Evolutionary conservation across 2,329 filamentous ascomycete genomes (phyloP).

Genomic region (Phyllosticta paracitricarpa): DNA sequence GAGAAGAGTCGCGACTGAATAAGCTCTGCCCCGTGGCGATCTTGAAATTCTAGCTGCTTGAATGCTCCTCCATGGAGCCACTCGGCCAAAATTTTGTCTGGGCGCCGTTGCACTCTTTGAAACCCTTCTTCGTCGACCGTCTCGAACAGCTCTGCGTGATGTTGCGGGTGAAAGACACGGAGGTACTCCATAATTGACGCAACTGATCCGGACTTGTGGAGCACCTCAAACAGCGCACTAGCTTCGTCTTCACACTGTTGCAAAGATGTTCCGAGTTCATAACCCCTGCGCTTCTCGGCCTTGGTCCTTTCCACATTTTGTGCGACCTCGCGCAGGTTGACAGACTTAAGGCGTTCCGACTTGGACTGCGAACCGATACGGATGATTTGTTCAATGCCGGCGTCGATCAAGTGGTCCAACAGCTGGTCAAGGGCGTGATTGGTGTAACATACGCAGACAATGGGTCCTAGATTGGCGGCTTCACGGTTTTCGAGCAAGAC

Average conservation of each 20-base stretch:
- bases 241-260: constrained; percentile 14
- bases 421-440: constrained; percentile 50
- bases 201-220: constrained; percentile 1
- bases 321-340: constrained; percentile 37
- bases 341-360: constrained; percentile 39
- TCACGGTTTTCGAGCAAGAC: constrained; percentile 38
- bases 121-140: neutral
- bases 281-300: constrained; percentile 27
- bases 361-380: constrained; percentile 53
- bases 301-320: constrained; percentile 26
- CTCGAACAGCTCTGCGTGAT: neutral
- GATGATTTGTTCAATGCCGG: constrained; percentile 42
- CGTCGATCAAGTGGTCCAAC: constrained; percentile 48
- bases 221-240: constrained; percentile 8
- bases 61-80: neutral
- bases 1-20: too few species aligned
- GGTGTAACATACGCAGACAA: constrained; percentile 39
- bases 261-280: constrained; percentile 16
- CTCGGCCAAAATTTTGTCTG: neutral
- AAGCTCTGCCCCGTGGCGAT: neutral
- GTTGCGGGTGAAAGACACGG: neutral
- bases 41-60: neutral
- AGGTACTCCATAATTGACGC: constrained; percentile 4
- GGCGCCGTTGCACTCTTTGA: neutral
- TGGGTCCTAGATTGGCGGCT: constrained; percentile 31